phyloP scores from a whole-genome alignment of 2,329 filamentous ascomycete genomes.

The Beauveria varroae region DNA sequence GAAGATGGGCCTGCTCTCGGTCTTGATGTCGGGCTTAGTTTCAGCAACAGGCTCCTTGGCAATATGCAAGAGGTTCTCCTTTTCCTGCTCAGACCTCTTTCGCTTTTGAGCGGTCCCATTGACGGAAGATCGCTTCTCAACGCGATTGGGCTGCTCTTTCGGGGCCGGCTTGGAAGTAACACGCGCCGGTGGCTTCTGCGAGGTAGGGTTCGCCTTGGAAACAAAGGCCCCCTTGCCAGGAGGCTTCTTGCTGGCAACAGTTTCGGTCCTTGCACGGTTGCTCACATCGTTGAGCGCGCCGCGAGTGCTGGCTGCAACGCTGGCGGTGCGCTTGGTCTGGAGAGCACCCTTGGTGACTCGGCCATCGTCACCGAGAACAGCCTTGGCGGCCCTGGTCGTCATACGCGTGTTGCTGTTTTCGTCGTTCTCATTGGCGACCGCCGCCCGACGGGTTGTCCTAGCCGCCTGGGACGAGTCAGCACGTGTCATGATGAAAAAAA shows the following conservation, averaged over 20 bases:
- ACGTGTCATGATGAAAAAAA: not conserved
- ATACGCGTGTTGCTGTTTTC: constrained; percentile 83
- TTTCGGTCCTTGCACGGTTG: constrained; percentile 80
- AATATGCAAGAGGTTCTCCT: constrained; percentile 17
- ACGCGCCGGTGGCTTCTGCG: constrained; percentile 62
- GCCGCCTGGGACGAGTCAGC: constrained; percentile 34
- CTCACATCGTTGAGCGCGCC: constrained; percentile 88
- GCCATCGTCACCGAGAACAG: constrained; percentile 56
- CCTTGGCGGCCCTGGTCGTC: constrained; percentile 90
- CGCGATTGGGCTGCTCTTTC: constrained; percentile 53
- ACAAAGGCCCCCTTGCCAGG: constrained; percentile 59
- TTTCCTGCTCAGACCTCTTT: constrained; percentile 21
- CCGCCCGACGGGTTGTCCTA: constrained; percentile 65
- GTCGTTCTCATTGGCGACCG: constrained; percentile 86
- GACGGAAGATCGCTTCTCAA: constrained; percentile 61
- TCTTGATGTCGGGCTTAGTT: constrained; percentile 21
- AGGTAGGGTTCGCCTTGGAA: constrained; percentile 75
- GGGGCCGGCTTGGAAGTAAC: constrained; percentile 53
- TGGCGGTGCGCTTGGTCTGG: constrained; percentile 59
- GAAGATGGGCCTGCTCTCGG: constrained; percentile 32
- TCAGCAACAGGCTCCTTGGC: constrained; percentile 22
- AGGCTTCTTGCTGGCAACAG: constrained; percentile 67
- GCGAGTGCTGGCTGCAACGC: constrained; percentile 58
- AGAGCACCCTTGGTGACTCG: constrained; percentile 57
- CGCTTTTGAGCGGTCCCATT: constrained; percentile 63